A percentile compares a stretch with the other conserved stretches of the same genome.
Conservation (phyloP, 345 rosid species). For the Bruguiera gymnorhiza region DNA sequence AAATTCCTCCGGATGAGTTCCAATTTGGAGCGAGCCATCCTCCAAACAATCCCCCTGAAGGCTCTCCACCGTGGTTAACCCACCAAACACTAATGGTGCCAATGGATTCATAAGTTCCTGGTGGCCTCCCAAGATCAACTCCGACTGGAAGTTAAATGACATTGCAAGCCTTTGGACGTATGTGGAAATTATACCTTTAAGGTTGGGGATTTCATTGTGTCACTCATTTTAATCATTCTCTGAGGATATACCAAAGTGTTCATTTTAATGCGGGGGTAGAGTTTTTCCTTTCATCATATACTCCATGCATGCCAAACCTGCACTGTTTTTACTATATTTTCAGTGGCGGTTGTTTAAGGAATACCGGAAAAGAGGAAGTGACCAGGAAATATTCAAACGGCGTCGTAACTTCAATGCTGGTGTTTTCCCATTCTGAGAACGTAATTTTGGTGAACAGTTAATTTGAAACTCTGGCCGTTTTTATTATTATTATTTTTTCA, state of each 20-base stretch:
- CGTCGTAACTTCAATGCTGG: too few species aligned
- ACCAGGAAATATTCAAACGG: too few species aligned
- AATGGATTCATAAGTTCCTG: constrained; percentile 60
- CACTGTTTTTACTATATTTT: constrained; percentile 3
- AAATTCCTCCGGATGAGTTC: constrained; percentile 54
- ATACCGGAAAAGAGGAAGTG: too few species aligned
- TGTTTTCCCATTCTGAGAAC: too few species aligned
- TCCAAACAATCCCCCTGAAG: constrained; percentile 23
- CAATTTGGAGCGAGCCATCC: constrained; percentile 68
- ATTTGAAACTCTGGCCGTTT: too few species aligned
- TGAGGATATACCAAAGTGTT: constrained; percentile 3
- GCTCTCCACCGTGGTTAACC: constrained; percentile 20
- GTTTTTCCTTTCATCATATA: not conserved
- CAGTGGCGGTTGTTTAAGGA: not conserved
- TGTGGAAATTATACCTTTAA: constrained; percentile 1
- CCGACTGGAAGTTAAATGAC: constrained; percentile 5
- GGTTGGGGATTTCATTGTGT: constrained; percentile 5
- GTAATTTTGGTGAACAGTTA: too few species aligned
- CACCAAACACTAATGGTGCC: constrained; percentile 42
- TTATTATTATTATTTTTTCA: too few species aligned
- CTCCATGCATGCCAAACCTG: not conserved
- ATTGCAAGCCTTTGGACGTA: constrained; percentile 8
- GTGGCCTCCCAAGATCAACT: constrained; percentile 10
- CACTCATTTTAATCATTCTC: not conserved
- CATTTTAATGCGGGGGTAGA: not conserved